Base-by-base conservation (phyloP, 2,329 filamentous ascomycete species). In the Cordyceps sp. region DNA sequence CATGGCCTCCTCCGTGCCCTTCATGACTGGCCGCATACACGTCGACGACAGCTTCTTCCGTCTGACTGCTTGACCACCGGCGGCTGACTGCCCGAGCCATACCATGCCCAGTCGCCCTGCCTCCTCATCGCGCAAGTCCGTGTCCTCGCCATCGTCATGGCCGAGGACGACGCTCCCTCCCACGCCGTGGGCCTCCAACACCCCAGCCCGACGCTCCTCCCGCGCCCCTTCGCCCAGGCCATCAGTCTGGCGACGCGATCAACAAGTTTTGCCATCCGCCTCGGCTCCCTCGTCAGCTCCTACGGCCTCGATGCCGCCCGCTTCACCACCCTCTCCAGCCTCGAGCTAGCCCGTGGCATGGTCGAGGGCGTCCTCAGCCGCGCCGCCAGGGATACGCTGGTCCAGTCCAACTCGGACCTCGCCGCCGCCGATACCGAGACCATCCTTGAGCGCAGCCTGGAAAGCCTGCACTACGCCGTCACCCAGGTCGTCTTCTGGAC, bases 221-320 rank as follows among this genome's bases (percentile, higher is more conserved):
- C 73, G 1, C 43, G 52, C 2, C 58, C 69, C 1, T 48, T 78
- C 29, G 73, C 73, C 22, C 66, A 62, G 32, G 63, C 62, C 19
- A 61, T 78, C 33, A 75, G 70, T 40, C 53, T 77, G 28, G 66
- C 70, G 10, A 70, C 72, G 3, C 61, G 69, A 33, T 73, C 71
- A 4, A 69, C 70, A 13, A 64, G 66, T 19, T 55, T 77, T 17
- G 65, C 64, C 21, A 58, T 73, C 17, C 64, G 67, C 6, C 48
- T 69, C 25, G 59, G 65, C 26, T 65, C 64, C 4, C 46, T 64
- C n/a, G 53, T 71, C 22, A 58, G 65, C 26, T 59, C 60, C 12
- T 68, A 61, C 40, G 54, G 64, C 21, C 57, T 73, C 35, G 58
- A 64, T 39, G 65, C 64, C 10, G 66, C 66, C 21, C 63, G 64